Percentiles rank a stretch among this genome's conserved stretches.
Conservation (phyloP, 1,139 yeast species). For the Sugiyamaella xylanicola region DNA sequence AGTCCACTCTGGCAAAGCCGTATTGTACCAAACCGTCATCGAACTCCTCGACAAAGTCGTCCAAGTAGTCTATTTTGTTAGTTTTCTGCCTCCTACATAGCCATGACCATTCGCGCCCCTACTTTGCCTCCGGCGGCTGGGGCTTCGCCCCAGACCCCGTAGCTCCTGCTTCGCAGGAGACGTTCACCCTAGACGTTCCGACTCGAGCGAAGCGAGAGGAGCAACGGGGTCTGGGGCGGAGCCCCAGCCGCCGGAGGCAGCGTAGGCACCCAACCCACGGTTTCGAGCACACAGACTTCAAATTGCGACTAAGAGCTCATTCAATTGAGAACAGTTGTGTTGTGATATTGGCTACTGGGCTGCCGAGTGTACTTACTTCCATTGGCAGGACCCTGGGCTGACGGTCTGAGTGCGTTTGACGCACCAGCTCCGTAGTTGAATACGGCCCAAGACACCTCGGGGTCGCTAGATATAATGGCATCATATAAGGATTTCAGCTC, state of each 20-base stretch:
- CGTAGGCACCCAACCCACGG: no score
- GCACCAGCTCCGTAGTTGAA: slow-evolving; percentile 45
- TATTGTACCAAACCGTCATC: slow-evolving; percentile 89
- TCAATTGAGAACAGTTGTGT: background rate
- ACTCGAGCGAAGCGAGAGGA: no score
- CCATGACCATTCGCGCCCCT: no score
- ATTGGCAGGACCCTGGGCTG: slow-evolving; percentile 38
- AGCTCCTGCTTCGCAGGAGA: no score
- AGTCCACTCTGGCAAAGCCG: slow-evolving; percentile 85
- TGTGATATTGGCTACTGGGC: background rate
- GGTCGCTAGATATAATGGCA: slow-evolving; percentile 47
- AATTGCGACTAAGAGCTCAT: background rate
- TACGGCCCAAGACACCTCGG: slow-evolving; percentile 47
- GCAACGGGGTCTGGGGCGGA: no score
- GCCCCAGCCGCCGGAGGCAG: no score
- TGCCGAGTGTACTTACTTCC: slow-evolving; percentile 34
- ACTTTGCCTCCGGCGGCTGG: no score
- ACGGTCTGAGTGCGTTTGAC: slow-evolving; percentile 42
- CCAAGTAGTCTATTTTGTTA: slow-evolving; percentile 48
- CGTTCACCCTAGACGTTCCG: no score
- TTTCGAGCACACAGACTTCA: background rate
- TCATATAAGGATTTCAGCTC: slow-evolving; percentile 46
- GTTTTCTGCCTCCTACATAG: background rate
- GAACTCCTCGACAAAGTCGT: slow-evolving; percentile 78
- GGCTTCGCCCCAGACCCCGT: no score